Evolutionary conservation across 2,329 filamentous ascomycete species (phyloP).

Genomic region (Apiospora saccharicola): DNA sequence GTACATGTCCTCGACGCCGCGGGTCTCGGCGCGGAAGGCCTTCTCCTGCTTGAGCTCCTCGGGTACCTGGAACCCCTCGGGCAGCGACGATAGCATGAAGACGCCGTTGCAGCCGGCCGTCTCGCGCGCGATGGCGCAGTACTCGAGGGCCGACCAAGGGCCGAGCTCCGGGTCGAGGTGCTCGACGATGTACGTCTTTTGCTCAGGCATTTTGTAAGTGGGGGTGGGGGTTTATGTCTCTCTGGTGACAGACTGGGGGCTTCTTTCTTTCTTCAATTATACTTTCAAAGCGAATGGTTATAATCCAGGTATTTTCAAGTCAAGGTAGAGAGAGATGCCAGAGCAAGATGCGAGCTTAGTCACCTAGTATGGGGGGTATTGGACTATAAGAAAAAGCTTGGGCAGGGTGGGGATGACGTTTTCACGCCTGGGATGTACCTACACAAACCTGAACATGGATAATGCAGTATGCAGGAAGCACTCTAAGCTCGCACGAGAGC

Average conservation of each 20-base stretch:
- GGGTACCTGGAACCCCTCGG: constrained; percentile 71
- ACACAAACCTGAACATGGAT: neutral
- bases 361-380: constrained; percentile 16
- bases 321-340: neutral
- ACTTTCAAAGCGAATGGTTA: too few species aligned
- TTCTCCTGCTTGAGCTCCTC: constrained; percentile 60
- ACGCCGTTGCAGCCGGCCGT: constrained; percentile 69
- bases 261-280: neutral
- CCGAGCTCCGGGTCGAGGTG: constrained; percentile 96
- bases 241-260: too few species aligned
- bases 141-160: constrained; percentile 93
- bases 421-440: neutral
- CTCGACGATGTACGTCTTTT: constrained; percentile 90
- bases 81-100: constrained; percentile 86
- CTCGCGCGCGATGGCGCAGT: constrained; percentile 85
- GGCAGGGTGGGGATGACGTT: constrained; percentile 12
- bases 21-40: constrained; percentile 74
- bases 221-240: neutral
- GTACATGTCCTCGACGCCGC: constrained; percentile 86
- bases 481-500: neutral
- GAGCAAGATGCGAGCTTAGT: neutral
- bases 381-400: constrained; percentile 15
- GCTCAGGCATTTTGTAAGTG: constrained; percentile 34
- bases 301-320: neutral
- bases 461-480: neutral